Base-by-base conservation (phyloP, 306 rosid species). In the Crataegus laevigata region DNA sequence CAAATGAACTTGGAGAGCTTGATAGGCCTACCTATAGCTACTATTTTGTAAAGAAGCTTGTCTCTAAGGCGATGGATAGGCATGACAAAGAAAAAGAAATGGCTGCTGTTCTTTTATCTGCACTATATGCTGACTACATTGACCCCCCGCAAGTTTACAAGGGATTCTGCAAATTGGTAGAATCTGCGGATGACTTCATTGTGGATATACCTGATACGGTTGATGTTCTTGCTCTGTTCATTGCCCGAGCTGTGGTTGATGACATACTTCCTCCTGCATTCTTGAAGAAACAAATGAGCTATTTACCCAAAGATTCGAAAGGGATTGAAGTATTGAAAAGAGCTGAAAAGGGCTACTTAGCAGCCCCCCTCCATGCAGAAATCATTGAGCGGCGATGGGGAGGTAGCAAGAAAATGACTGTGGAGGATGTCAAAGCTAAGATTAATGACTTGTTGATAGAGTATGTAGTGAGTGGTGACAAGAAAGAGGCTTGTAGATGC, bases 191-290 rank as follows among this genome's bases (percentile, higher is more conserved):
- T 59, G 92, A 87, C 66, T 81, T 88, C 84, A 84, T 88, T 28
- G 96, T 90, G 3, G 96, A 90, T 43, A 88, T 90, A 69, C 94
- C 94, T 0, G 94, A 87, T 78, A 66, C 92, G 0, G 83, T 90
- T 4, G 96, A 90, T 77, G 84, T 90, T 67, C 87, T 90, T 19
- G 96, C 96, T 4, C 79, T 90, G 74, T 90, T 90, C 82, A 61
- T 90, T 77, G 90, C 96, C 24, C 77, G 96, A 67, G 96, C 90
- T 13, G 90, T 88, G n/a, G 96, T 90, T 77, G 96, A 90, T 51
- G 96, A 86, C 82, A 90, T 90, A 55, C 92, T 90, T 68, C 96
- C 96, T 30, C 96, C 96, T 13, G 88, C 89, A 70, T 90, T 90
- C 72, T 40, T 90, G 73, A 90, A 85, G 75, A 90, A 88, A 68